phyloP scores from a whole-genome alignment of 2,329 filamentous ascomycete genomes.

The Metarhizium robertsii region DNA sequence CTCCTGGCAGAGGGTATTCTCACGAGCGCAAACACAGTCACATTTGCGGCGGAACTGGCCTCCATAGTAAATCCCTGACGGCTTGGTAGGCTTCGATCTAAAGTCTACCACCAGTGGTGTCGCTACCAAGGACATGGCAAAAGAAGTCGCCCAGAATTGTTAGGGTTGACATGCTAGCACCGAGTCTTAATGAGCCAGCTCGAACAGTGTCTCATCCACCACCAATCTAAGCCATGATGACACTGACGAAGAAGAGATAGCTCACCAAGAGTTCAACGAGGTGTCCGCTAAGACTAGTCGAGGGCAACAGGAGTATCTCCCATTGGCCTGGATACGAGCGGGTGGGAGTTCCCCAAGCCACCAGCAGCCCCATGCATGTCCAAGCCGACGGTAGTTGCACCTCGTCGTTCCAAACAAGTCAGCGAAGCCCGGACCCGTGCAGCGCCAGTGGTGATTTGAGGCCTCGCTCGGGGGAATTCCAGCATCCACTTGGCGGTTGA shows the following conservation, averaged over 20 bases:
- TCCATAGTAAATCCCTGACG: not conserved
- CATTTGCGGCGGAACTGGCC: not conserved
- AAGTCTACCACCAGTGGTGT: no score
- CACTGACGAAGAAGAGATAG: not conserved
- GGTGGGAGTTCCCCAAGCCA: slow-evolving; percentile 1
- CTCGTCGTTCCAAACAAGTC: not conserved
- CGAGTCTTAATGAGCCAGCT: not conserved
- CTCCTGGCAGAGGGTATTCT: not conserved
- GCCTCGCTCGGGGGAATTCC: not conserved
- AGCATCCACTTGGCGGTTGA: not conserved
- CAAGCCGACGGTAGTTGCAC: slow-evolving; percentile 5
- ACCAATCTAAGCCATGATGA: not conserved
- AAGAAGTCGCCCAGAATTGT: not conserved
- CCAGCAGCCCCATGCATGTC: slow-evolving; percentile 1
- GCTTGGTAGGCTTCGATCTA: not conserved
- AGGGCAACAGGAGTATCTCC: slow-evolving; percentile 4
- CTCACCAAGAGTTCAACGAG: not conserved
- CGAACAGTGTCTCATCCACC: not conserved
- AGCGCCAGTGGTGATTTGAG: not conserved
- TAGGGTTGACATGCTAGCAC: not conserved
- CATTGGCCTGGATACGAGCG: slow-evolving; percentile 4
- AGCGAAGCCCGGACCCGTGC: slow-evolving; percentile 1
- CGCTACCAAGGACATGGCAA: no score
- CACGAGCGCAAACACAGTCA: not conserved
- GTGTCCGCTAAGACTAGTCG: not conserved